Evolutionary conservation across 1,284 basidiomycete species (phyloP).

Genomic region (Apiotrichum veenhuisii): DNA sequence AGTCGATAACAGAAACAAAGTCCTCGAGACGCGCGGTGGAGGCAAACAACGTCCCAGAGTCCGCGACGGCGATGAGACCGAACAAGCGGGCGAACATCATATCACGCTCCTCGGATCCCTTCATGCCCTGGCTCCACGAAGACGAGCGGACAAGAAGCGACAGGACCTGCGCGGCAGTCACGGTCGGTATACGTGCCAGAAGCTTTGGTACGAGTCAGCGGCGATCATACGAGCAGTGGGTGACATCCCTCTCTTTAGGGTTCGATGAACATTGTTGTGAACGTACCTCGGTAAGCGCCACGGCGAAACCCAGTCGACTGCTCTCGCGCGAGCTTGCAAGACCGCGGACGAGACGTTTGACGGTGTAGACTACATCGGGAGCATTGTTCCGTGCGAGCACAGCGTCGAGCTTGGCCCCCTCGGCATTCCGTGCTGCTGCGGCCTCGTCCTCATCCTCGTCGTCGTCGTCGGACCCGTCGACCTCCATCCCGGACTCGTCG

Average conservation of each 20-base stretch:
- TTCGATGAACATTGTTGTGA: not conserved
- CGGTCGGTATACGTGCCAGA: conserved; percentile 70
- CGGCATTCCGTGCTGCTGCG: conserved; percentile 44
- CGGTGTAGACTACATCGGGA: conserved; percentile 80
- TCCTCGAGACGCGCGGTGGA: conserved; percentile 58
- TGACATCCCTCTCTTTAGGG: not conserved
- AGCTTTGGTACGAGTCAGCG: conserved; percentile 56
- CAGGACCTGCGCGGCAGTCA: conserved; percentile 73
- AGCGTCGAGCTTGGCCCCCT: conserved; percentile 4
- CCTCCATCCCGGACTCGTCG: conserved; percentile 2
- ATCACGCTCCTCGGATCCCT: conserved; percentile 88
- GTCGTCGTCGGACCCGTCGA: conserved; percentile 50
- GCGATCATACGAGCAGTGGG: not conserved
- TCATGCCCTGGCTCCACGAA: conserved; percentile 66
- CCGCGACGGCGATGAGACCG: conserved; percentile 75
- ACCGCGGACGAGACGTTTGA: conserved; percentile 77
- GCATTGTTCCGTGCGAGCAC: conserved; percentile 2
- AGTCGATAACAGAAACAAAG: conserved; percentile 62
- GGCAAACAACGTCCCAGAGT: conserved; percentile 72
- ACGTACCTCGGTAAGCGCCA: conserved; percentile 87
- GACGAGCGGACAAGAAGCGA: conserved; percentile 67
- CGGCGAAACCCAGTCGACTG: conserved; percentile 89
- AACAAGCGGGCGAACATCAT: conserved; percentile 88
- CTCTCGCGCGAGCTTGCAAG: conserved; percentile 88
- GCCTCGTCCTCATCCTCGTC: conserved; percentile 41